Conservation (phyloP, 345 rosid species). For the Geranium brycei region DNA sequence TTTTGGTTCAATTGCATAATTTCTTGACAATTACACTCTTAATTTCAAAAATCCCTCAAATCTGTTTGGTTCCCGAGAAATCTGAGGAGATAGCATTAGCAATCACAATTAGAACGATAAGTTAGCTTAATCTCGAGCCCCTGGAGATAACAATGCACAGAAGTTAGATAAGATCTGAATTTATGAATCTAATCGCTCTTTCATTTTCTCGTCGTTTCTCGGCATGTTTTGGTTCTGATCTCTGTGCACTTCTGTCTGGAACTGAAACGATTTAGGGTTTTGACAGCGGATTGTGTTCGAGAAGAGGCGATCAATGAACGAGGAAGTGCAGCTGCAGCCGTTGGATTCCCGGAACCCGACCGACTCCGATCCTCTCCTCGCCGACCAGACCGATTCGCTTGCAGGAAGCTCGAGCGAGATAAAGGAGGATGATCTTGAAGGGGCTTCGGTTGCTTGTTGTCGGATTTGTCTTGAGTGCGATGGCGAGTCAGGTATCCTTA, state of each 20-base stretch:
- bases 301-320: conserved; percentile 28
- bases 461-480: conserved; percentile 92
- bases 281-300: not conserved
- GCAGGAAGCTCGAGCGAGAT: conserved; percentile 40
- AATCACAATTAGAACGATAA: too few species aligned
- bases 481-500: conserved; percentile 39
- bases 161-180: too few species aligned
- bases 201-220: too few species aligned
- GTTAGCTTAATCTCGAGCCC: too few species aligned
- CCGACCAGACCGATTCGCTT: conserved; percentile 18
- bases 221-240: not conserved
- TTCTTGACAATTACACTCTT: too few species aligned
- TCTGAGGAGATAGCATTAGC: too few species aligned
- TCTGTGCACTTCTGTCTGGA: not conserved
- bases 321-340: conserved; percentile 61
- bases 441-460: conserved; percentile 55
- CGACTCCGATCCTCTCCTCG: conserved; percentile 70
- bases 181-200: too few species aligned
- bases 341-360: conserved; percentile 23
- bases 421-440: conserved; percentile 49
- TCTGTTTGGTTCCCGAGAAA: too few species aligned
- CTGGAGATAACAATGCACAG: too few species aligned
- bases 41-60: too few species aligned
- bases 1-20: too few species aligned
- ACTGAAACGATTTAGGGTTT: not conserved